Evolutionary conservation across 371 early-diverging fungal genomes (phyloP).

Genomic region (Lichtheimia hyalospora): DNA sequence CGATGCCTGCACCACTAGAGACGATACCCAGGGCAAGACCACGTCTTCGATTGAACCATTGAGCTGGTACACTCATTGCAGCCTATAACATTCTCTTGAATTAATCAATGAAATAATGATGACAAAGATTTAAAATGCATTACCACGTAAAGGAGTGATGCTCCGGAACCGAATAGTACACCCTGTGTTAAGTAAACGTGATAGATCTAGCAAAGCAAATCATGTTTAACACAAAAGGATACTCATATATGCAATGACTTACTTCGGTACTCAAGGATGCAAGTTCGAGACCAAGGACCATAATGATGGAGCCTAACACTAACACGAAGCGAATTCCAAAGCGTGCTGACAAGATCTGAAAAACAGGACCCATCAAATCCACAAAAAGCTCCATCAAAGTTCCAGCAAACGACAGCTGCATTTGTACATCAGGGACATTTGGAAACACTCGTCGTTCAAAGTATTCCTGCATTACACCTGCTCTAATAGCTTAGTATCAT

Average conservation of each 20-base stretch:
- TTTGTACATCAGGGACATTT: constrained; percentile 9
- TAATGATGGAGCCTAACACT: constrained; percentile 20
- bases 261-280: constrained; percentile 36
- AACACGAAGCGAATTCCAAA: constrained; percentile 27
- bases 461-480: constrained; percentile 32
- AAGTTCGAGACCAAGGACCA: constrained; percentile 32
- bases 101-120: background rate
- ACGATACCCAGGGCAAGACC: constrained; percentile 78
- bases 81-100: constrained; percentile 5
- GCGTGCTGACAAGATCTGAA: constrained; percentile 24
- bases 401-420: constrained; percentile 41
- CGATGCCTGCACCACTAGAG: constrained; percentile 79
- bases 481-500: background rate
- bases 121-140: background rate
- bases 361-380: constrained; percentile 29
- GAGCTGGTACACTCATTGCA: constrained; percentile 51
- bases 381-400: constrained; percentile 29
- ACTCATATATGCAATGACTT: background rate
- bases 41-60: constrained; percentile 71
- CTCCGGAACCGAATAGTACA: constrained; percentile 65
- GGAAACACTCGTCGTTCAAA: constrained; percentile 25
- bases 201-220: constrained; percentile 41
- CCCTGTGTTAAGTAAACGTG: constrained; percentile 71
- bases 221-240: background rate
- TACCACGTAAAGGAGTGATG: constrained; percentile 44